Evolutionary conservation across 139 green algal genomes (phyloP).

Genomic region (Chlorella sp.): DNA sequence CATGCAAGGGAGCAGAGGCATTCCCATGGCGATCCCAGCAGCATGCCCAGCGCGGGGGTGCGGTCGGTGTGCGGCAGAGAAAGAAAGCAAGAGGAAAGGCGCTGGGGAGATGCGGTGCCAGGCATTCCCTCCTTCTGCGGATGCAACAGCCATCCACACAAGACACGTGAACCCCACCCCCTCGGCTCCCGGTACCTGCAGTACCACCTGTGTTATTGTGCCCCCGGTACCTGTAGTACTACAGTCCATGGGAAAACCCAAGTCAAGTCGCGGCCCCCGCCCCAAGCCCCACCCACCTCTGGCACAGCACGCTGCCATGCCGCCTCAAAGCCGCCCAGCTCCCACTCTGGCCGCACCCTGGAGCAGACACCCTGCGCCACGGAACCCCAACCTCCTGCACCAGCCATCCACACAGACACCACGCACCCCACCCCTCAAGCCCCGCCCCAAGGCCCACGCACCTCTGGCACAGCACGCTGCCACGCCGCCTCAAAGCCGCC

Average conservation of each 20-base stretch:
- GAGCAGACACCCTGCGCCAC: no score
- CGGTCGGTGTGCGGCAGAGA: no score
- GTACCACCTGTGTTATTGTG: no score
- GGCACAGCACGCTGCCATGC: constrained; percentile 31
- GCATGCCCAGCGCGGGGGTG: not conserved
- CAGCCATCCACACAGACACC: not conserved
- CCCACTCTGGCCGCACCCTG: constrained; percentile 22
- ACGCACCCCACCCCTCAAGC: not conserved
- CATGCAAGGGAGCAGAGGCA: no score
- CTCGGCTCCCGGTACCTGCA: no score
- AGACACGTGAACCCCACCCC: not conserved
- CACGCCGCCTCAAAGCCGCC: constrained; percentile 36
- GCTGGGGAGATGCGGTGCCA: no score
- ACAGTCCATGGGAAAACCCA: no score
- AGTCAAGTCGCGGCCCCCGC: no score
- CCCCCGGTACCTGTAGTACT: no score
- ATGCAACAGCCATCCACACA: not conserved
- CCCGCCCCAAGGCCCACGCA: not conserved
- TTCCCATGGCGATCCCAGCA: no score
- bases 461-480: constrained; percentile 28
- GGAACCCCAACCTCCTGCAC: not conserved
- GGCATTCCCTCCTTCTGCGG: no score
- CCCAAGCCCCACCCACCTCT: constrained; percentile 1
- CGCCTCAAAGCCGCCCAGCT: constrained; percentile 32
- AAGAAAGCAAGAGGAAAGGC: no score